Evolutionary conservation across 2,329 filamentous ascomycete species (phyloP).

Genomic region (Ascochyta clinopodiicola): DNA sequence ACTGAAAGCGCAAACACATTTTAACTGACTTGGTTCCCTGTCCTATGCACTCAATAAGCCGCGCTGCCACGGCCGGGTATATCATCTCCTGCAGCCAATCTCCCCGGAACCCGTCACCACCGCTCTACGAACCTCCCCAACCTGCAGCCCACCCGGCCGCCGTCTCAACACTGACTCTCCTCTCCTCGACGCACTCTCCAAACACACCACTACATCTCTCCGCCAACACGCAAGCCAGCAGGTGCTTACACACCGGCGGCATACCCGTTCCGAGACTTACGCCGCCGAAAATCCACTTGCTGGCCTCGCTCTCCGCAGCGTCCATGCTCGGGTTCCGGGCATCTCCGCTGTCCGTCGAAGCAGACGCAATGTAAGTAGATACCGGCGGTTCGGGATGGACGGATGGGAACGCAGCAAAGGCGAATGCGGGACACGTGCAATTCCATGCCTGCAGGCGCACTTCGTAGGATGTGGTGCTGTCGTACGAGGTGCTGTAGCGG

Average conservation of each 20-base stretch:
- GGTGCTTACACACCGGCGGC: slow-evolving; percentile 80
- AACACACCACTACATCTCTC: slow-evolving; percentile 69
- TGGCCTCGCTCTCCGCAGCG: neutral
- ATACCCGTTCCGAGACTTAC: slow-evolving; percentile 38
- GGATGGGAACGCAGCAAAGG: slow-evolving; percentile 70
- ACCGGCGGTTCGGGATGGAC: slow-evolving; percentile 18
- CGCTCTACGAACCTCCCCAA: slow-evolving; percentile 36
- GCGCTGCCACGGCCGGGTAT: slow-evolving; percentile 34
- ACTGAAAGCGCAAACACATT: neutral
- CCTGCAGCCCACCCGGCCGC: slow-evolving; percentile 70
- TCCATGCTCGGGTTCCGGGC: neutral
- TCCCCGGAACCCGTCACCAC: neutral
- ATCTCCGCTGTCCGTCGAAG: neutral
- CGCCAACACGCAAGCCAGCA: slow-evolving; percentile 81
- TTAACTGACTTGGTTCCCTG: neutral
- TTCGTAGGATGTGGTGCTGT: slow-evolving; percentile 61
- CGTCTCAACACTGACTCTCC: slow-evolving; percentile 66
- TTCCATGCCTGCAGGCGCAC: slow-evolving; percentile 81
- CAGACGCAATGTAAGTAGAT: neutral
- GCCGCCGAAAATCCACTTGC: slow-evolving; percentile 23
- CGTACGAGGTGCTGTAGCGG: slow-evolving; percentile 38
- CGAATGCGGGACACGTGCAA: slow-evolving; percentile 87
- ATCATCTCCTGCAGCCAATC: slow-evolving; percentile 14
- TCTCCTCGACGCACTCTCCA: slow-evolving; percentile 62
- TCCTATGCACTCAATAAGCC: slow-evolving; percentile 1